Evolutionary conservation across 2,329 filamentous ascomycete species (phyloP).

Genomic region (Calonectria honghensis): DNA sequence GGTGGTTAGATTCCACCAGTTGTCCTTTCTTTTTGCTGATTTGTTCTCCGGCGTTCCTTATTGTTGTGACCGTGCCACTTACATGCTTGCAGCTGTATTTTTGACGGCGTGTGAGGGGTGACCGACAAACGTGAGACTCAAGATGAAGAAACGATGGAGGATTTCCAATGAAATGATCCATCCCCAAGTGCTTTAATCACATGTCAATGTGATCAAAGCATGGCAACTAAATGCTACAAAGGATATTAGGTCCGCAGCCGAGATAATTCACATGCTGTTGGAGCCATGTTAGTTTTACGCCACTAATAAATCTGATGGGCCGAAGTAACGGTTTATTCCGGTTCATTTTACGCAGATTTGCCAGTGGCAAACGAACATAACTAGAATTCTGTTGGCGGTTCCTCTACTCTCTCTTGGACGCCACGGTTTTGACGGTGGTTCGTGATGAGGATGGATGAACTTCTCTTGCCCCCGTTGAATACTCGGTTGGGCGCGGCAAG

Average conservation of each 20-base stretch:
- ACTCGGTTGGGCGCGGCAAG: not conserved
- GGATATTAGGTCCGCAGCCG: not conserved
- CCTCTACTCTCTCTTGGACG: not conserved
- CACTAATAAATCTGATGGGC: not conserved
- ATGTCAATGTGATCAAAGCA: not conserved
- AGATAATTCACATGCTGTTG: not conserved
- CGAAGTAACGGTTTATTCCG: not conserved
- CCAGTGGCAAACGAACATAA: not conserved
- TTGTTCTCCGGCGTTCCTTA: not conserved
- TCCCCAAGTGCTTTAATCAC: not conserved
- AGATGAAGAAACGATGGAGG: not conserved
- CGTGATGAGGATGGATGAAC: not conserved
- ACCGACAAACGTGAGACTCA: not conserved
- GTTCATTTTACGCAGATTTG: not conserved
- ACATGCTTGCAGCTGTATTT: not conserved
- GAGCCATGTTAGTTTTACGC: not conserved
- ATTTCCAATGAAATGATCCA: not conserved
- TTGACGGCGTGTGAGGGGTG: not conserved
- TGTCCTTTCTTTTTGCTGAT: not conserved
- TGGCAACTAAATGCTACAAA: not conserved
- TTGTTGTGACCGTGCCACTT: not conserved
- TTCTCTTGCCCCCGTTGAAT: not conserved
- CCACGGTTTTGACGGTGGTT: not conserved
- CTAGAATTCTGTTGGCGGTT: not conserved
- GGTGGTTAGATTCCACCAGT: slow-evolving; percentile 1